Base-by-base conservation (phyloP, 2,329 filamentous ascomycete species). In the Diaporthe australafricana region DNA sequence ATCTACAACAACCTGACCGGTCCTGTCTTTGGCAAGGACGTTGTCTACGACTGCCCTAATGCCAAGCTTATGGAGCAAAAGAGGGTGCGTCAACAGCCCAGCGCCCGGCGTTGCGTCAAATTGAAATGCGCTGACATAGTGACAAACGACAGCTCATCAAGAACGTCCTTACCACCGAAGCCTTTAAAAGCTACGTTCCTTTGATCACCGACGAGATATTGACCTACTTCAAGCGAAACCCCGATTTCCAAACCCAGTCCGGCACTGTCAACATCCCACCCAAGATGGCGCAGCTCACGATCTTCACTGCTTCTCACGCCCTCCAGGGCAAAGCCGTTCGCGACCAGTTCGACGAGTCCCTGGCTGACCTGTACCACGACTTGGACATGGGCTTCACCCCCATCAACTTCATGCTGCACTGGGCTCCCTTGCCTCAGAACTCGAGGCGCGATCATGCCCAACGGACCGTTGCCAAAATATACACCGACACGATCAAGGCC, bases 11-110 rank as follows among this genome's bases (percentile, higher is more conserved):
- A 83, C 7, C 78, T 89, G 52, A 87, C 84, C 7, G 88, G 83
- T 0, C 87, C 87, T 12, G 87, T 89, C 6, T 96, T 96, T 79
- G 93, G 94, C 72, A 90, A 88, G 79, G 90, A 93, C 81, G 92
- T 96, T 53, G 91, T 95, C 62, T 96, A 96, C 81, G 94, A 96
- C 81, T 95, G 93, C 81, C 93, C 93, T 52, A 95, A 95, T 81
- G 85, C 92, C 57, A 95, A 95, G 82, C 87, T 96, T 73, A 95
- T 96, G 93, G 93, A 96, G 83, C 94, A 96, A 84, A 96, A 96
- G 86, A 94, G 93, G 87, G 91, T 92, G 30, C 25, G 72, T 50
- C 7, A 42, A 27, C 9, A 27, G 30, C 14, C 22, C 22, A 6
- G n/a, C n/a, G n/a, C n/a, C 2, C 17, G 17, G 5, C 5, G 1